Conservation (phyloP, 2,329 filamentous ascomycete genomes). For the Emergomyces pasteurianus region DNA sequence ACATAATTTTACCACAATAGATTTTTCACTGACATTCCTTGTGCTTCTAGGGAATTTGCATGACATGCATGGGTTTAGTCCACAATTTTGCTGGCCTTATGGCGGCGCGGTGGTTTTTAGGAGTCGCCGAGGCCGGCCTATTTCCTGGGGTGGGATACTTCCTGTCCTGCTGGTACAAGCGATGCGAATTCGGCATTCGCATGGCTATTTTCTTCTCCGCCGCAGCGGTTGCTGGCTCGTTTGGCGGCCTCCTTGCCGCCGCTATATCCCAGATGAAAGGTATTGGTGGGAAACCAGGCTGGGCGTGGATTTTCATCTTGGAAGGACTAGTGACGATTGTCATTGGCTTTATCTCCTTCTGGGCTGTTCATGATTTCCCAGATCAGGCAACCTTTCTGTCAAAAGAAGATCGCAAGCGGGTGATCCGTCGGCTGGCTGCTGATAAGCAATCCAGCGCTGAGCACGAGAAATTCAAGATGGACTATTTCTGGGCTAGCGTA, state of each 20-base stretch:
- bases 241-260: constrained; percentile 67
- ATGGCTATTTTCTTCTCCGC: constrained; percentile 69
- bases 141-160: constrained; percentile 18
- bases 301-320: constrained; percentile 73
- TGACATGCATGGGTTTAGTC: constrained; percentile 36
- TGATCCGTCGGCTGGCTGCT: constrained; percentile 55
- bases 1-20: neutral
- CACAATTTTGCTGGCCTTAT: constrained; percentile 36
- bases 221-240: constrained; percentile 66
- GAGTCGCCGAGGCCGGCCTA: constrained; percentile 20
- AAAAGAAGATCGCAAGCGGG: constrained; percentile 55
- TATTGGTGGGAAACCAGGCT: constrained; percentile 47
- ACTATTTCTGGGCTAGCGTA: constrained; percentile 58
- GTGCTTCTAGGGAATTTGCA: constrained; percentile 28
- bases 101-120: constrained; percentile 37
- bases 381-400: constrained; percentile 63
- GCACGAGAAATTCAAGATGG: constrained; percentile 62
- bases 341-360: constrained; percentile 48
- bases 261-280: constrained; percentile 78
- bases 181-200: constrained; percentile 61
- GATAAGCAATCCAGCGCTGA: constrained; percentile 66
- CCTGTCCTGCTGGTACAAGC: constrained; percentile 52
- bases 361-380: constrained; percentile 74
- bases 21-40: neutral
- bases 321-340: constrained; percentile 34